Evolutionary conservation across 2,329 filamentous ascomycete species (phyloP).

Genomic region (Alternaria sp.): DNA sequence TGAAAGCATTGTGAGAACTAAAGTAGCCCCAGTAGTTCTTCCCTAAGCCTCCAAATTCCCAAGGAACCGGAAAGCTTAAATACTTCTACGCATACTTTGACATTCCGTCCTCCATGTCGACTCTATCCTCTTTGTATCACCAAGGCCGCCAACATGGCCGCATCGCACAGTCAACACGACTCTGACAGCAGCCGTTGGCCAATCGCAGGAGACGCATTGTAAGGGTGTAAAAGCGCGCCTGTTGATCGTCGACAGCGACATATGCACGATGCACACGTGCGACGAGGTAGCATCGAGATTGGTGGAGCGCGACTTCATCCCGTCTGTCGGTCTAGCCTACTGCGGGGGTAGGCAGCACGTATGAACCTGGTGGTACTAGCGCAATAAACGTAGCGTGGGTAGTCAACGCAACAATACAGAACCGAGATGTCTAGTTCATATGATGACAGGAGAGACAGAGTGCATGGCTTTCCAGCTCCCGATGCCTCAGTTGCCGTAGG

Average conservation of each 20-base stretch:
- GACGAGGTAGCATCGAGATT: constrained; percentile 14
- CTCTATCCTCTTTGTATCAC: constrained; percentile 1
- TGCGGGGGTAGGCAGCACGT: constrained; percentile 1
- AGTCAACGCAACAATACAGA: not conserved
- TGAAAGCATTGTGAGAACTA: constrained; percentile 23
- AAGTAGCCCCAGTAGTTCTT: not conserved
- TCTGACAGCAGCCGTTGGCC: not conserved
- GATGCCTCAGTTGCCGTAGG: not conserved
- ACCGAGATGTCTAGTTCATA: not conserved
- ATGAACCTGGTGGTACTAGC: not conserved
- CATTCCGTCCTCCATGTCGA: constrained; percentile 2
- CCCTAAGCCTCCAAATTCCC: not conserved
- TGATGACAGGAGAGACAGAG: not conserved
- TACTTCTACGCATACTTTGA: constrained; percentile 1
- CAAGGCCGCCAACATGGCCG: not conserved
- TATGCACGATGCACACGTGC: constrained; percentile 28
- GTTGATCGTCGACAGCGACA: constrained; percentile 20
- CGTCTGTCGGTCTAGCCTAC: constrained; percentile 1
- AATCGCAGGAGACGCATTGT: constrained; percentile 17
- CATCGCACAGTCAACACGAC: constrained; percentile 9
- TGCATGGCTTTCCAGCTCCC: not conserved
- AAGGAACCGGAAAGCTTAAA: constrained; percentile 6
- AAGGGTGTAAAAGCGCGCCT: constrained; percentile 20
- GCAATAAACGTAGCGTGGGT: not conserved
- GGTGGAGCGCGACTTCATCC: constrained; percentile 7